Base-by-base conservation (phyloP, 2,329 filamentous ascomycete genomes). In the Drechslerella coelobrocha region DNA sequence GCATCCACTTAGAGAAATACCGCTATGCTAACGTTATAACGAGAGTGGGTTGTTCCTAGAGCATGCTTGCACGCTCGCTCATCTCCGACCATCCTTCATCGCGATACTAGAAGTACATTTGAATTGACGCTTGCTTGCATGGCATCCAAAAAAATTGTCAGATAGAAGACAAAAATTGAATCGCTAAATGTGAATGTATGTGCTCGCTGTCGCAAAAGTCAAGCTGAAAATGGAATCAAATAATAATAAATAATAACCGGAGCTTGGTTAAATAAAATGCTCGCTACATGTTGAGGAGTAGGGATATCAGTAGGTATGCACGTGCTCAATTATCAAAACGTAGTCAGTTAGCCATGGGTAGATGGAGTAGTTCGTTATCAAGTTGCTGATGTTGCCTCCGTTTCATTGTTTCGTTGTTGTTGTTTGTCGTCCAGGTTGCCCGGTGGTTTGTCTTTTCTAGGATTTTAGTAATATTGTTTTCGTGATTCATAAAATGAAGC, bases 401-500 rank as follows among this genome's bases (percentile, higher is more conserved):
- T 9, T 19, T 19, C 41, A 12, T 31, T 31, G n/a, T n/a, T n/a
- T 39, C 34, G 3, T 39, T n/a, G 17, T 4, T 26, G 9, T 27
- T 12, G 47, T 9, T 29, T 6, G 39, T 45, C 53, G 53, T 57
- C 23, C 48, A 48, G 47, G 55, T 59, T 50, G 55, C 55, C 55
- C 52, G 52, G 52, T 39, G 27, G 41, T 39, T 55, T 14, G 2
- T 34, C 31, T 48, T 17, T 27, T 29, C 29, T 48, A 27, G 55
- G 17, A 26, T 54, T 31, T 71, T 31, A 27, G 34, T 41, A 55
- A n/a, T n/a, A n/a, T n/a, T 31, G 29, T 12, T 31, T 41, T 53
- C 26, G 61, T 43, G 34, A 43, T 50, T 48, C 41, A 12, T 61
- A 52, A 26, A 23, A 34, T 45, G n/a, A 54, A 47, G 31, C 29